Evolutionary conservation across 208 protist species (phyloP).

Genomic region (Trichomonas vaginalis): DNA sequence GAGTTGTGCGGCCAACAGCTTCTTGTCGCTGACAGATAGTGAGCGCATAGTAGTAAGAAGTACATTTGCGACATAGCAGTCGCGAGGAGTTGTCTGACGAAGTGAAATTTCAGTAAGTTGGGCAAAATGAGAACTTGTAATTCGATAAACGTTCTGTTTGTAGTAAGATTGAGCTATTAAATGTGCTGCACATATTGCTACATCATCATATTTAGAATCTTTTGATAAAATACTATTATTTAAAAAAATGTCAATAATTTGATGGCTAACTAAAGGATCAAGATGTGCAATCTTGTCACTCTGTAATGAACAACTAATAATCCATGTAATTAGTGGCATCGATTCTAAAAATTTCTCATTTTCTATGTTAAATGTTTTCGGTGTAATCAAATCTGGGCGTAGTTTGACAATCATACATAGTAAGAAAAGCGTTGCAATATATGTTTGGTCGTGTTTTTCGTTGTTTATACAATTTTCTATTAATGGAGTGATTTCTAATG

Average conservation of each 20-base stretch:
- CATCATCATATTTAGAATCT: background rate
- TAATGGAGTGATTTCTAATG: background rate
- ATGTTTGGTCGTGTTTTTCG: background rate
- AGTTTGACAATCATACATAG: background rate
- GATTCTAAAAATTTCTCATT: background rate
- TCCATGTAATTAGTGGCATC: background rate
- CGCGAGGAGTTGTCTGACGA: background rate
- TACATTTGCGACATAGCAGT: background rate
- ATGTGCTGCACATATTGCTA: background rate
- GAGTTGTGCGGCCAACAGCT: background rate
- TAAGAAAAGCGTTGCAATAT: background rate
- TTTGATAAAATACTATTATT: background rate
- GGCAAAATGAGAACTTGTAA: background rate
- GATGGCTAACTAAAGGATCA: background rate
- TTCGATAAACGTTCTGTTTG: background rate
- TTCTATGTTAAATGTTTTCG: background rate
- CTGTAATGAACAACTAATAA: background rate
- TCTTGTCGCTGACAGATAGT: background rate
- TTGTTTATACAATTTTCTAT: background rate
- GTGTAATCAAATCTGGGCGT: background rate
- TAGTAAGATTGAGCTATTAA: background rate
- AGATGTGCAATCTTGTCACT: background rate
- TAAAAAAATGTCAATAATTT: conserved; percentile 15
- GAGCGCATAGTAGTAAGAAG: background rate
- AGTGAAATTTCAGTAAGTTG: background rate